phyloP scores from a whole-genome alignment of 148 eudicot genomes.

The Vaccinium corymbosum region DNA sequence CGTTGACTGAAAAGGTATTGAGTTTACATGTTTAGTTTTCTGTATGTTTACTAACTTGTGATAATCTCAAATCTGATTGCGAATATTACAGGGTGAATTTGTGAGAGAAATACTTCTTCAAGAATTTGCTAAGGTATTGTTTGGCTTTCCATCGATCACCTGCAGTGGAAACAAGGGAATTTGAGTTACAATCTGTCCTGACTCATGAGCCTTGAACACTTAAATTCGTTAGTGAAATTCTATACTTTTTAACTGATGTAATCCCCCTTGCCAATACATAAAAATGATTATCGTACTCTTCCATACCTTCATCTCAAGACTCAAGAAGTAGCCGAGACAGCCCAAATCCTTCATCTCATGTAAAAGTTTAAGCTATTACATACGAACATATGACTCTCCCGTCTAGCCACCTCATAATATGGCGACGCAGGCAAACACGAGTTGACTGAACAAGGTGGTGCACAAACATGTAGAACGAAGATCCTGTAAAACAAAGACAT shows the following conservation, averaged over 20 bases:
- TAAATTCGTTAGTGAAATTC: neutral
- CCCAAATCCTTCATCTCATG: no score
- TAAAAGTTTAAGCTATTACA: neutral
- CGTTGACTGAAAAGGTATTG: conserved; percentile 71
- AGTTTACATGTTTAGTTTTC: neutral
- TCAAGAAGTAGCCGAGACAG: no score
- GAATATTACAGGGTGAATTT: conserved; percentile 63
- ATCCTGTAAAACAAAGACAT: neutral
- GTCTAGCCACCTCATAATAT: neutral
- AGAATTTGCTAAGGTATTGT: conserved; percentile 77
- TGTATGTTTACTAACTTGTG: neutral
- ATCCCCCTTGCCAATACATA: neutral
- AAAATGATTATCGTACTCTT: neutral
- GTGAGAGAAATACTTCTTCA: conserved; percentile 81
- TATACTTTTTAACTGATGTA: neutral
- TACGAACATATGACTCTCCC: neutral
- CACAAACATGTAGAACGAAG: neutral
- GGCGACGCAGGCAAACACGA: neutral
- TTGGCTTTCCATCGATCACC: neutral
- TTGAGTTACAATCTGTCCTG: neutral
- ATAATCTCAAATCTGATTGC: conserved; percentile 12
- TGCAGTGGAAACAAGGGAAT: neutral
- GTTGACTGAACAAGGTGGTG: neutral
- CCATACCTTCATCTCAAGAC: neutral
- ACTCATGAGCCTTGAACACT: neutral